A percentile compares a stretch with the other conserved stretches of the same genome.
Evolutionary conservation across 73 alveolate species (phyloP).

Genomic region (Breviolum minutum): DNA sequence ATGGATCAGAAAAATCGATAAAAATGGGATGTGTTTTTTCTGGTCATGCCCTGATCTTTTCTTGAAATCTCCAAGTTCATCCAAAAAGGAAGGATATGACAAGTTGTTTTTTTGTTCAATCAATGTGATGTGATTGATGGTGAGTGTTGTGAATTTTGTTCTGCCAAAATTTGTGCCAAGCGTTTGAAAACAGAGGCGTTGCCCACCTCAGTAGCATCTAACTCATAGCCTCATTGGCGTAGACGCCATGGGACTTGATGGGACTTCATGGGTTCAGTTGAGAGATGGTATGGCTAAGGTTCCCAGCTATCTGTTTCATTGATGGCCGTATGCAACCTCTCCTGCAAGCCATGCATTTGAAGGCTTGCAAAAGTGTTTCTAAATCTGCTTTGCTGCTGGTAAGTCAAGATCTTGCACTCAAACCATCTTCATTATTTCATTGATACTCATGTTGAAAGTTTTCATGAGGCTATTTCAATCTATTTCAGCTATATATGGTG

Average conservation of each 20-base stretch:
- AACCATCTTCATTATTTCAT: no score
- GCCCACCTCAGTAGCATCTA: slow-evolving; percentile 56
- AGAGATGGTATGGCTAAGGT: neutral
- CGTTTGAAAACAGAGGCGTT: neutral
- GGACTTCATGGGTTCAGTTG: neutral
- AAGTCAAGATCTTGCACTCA: no score
- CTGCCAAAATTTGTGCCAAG: no score
- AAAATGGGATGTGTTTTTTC: neutral
- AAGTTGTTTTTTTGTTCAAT: no score
- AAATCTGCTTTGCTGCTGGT: no score
- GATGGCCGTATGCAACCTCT: slow-evolving; percentile 66
- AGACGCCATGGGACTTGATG: neutral
- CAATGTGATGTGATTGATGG: no score
- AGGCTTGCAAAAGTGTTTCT: neutral
- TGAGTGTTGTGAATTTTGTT: no score
- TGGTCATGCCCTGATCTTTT: no score
- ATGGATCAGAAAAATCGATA: neutral
- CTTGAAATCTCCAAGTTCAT: neutral
- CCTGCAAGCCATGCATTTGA: neutral
- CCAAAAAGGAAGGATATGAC: no score
- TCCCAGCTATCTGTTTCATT: slow-evolving; percentile 70
- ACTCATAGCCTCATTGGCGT: slow-evolving; percentile 33
- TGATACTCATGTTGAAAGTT: no score
- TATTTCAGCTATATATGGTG: no score
- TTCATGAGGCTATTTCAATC: no score